These are phyloP conservation scores for Penicillium palitans DNA, from an alignment of 2,329 filamentous ascomycete species.

Conservation along the genomic window DNA sequence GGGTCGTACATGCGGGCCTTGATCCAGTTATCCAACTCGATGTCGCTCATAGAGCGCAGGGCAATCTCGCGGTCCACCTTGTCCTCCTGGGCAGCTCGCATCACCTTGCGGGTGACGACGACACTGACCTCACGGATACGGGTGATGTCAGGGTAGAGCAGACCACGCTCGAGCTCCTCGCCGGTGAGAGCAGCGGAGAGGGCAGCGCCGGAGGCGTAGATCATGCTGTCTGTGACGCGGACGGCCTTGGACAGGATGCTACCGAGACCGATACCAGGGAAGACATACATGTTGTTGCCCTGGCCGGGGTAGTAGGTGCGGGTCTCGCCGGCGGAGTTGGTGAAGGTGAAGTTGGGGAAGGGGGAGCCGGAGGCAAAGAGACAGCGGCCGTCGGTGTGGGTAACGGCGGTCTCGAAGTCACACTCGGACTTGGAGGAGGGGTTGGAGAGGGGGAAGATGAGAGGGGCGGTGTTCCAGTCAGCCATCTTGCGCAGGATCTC, in stretches of 20 bases:
- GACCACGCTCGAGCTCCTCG: conserved; percentile 77
- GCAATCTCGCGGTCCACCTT: conserved; percentile 60
- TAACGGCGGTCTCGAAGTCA: conserved; percentile 90
- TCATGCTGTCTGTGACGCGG: conserved; percentile 89
- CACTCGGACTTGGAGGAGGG: conserved; percentile 96
- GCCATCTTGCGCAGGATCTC: conserved; percentile 69
- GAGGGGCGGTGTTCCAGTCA: conserved; percentile 71
- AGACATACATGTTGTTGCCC: conserved; percentile 85
- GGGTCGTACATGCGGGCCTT: conserved; percentile 52
- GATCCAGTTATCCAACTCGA: conserved; percentile 50
- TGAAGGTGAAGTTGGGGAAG: conserved; percentile 72
- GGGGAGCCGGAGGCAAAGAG: conserved; percentile 96
- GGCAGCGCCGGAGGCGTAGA: conserved; percentile 86
- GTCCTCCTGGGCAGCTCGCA: conserved; percentile 83
- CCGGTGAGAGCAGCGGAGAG: conserved; percentile 75
- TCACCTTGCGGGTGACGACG: conserved; percentile 83
- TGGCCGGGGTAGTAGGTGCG: conserved; percentile 75
- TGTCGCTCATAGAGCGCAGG: conserved; percentile 46
- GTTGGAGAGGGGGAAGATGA: conserved; percentile 96
- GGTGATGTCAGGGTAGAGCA: conserved; percentile 88
- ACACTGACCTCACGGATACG: conserved; percentile 89
- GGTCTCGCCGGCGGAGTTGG: conserved; percentile 57
- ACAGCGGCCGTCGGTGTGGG: conserved; percentile 84
- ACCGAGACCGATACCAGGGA: conserved; percentile 92
- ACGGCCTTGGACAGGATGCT: conserved; percentile 88